These are phyloP conservation scores for Ettlia oleoabundans DNA, from an alignment of 139 green algal species.

Conservation along the genomic window DNA sequence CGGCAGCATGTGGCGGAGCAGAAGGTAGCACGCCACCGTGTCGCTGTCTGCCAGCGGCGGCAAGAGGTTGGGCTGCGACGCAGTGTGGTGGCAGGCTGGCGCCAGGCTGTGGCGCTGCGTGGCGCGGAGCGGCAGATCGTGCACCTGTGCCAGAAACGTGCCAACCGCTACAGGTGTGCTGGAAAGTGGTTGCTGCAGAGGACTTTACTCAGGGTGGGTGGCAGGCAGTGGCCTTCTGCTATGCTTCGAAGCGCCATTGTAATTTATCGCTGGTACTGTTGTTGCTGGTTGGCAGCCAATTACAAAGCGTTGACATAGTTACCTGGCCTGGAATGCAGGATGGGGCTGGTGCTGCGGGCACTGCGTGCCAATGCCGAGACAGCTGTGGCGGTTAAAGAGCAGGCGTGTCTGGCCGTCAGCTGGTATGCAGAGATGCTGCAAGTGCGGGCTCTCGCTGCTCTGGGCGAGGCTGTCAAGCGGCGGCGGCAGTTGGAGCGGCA, in stretches of 20 bases:
- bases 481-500: slow-evolving; percentile 1
- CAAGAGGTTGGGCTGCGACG: not conserved
- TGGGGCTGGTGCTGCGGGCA: not conserved
- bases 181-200: not conserved
- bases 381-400: not conserved
- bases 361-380: not conserved
- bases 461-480: slow-evolving; percentile 12
- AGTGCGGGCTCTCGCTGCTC: slow-evolving; percentile 13
- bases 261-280: too few relatives aligned
- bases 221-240: too few relatives aligned
- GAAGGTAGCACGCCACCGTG: slow-evolving; percentile 1
- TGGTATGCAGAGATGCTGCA: slow-evolving; percentile 25
- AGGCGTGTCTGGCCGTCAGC: not conserved
- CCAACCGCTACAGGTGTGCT: slow-evolving; percentile 17
- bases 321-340: not conserved
- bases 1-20: slow-evolving; percentile 5
- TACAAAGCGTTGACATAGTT: too few relatives aligned
- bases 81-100: slow-evolving; percentile 12
- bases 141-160: slow-evolving; percentile 16
- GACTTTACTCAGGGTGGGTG: not conserved
- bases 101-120: not conserved
- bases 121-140: slow-evolving; percentile 13
- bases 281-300: too few relatives aligned
- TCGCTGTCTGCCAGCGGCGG: slow-evolving; percentile 28
- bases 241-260: too few relatives aligned